Evolutionary conservation across 768 basidiomycete species (phyloP), one percentile per base, ranked within the genome.

Genomic region (Pisolithus microcarpus): DNA sequence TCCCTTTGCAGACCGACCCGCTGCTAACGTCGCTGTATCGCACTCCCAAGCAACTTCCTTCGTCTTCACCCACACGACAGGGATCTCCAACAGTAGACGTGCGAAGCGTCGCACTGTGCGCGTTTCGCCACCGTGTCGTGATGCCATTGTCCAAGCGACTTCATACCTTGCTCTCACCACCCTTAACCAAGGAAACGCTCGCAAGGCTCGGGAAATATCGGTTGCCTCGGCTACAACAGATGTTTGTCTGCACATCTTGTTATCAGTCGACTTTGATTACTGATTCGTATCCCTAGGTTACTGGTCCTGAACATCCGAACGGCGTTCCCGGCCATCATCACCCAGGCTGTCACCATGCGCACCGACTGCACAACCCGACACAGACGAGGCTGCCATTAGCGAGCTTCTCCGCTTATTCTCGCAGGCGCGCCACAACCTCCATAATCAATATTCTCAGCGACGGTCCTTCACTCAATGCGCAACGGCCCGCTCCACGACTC

Each of bases 71-170:
- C 58, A 61, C 73, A 4, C 73, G 80, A 16, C 81, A 81, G 61
- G 70, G 67, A 19, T 62, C 74, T 0, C 71, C 77, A 15, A 79
- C 78, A 34, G 87, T 92, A 48, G 90, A 92, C 56, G 87, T 91
- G 23, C 82, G 90, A 28, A 80, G 80, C 6, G 76, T 91, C n/a
- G 85, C 87, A 6, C 73, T 92, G 23, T 77, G 81, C 38, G 80
- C 85, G 7, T 92, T 92, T 64, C 80, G 90, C 26, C 89, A 92
- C 68, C 78, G 77, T 50, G 81, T 91, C 51, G 80, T 91, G 34
- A 71, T 87, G 18, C 85, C 88, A 0, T 70, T 85, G 16, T 78
- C 73, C 46, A 61, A 76, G 48, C 72, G 79, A 8, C 67, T 91
- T 11, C 74, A 81, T 40, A 65, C 72, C 3, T 75, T 82, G 11